Conservation (phyloP, 176 grass and related monocot genomes). For the Eleusine coracana region DNA sequence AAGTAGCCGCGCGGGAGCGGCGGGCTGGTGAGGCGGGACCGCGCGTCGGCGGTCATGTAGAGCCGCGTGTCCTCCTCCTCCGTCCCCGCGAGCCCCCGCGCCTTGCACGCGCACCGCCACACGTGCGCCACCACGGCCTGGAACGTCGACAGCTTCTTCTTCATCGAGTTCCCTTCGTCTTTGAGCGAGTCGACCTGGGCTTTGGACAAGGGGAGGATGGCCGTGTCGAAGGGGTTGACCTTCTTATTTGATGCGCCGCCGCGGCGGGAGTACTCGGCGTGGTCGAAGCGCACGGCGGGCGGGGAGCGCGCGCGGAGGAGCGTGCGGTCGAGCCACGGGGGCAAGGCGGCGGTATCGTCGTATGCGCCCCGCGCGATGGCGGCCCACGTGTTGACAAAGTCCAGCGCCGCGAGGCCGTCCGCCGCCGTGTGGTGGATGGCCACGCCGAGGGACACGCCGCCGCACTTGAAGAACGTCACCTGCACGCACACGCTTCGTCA, state of each 20-base stretch:
- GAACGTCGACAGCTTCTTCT: slow-evolving; percentile 46
- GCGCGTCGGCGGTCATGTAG: slow-evolving; percentile 53
- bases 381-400: slow-evolving; percentile 63
- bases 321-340: slow-evolving; percentile 53
- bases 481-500: slow-evolving; percentile 35
- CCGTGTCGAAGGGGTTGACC: slow-evolving; percentile 22
- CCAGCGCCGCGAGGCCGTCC: slow-evolving; percentile 44
- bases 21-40: slow-evolving; percentile 41
- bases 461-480: slow-evolving; percentile 67
- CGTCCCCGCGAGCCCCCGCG: slow-evolving; percentile 2
- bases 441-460: slow-evolving; percentile 50
- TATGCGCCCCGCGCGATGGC: slow-evolving; percentile 31
- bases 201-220: slow-evolving; percentile 51
- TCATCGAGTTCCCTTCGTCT: neutral
- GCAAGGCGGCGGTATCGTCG: neutral
- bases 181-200: slow-evolving; percentile 49
- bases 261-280: slow-evolving; percentile 53
- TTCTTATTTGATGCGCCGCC: neutral
- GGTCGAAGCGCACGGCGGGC: slow-evolving; percentile 46
- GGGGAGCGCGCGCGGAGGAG: slow-evolving; percentile 52
- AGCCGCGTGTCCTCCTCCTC: slow-evolving; percentile 33
- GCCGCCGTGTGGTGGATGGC: slow-evolving; percentile 57
- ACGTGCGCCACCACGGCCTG: slow-evolving; percentile 43
- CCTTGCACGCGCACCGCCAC: slow-evolving; percentile 52
- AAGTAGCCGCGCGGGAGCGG: slow-evolving; percentile 51